Evolutionary conservation across 75 land plant species (phyloP), one percentile per base, ranked within the genome.

Genomic region (Picea sitchensis): DNA sequence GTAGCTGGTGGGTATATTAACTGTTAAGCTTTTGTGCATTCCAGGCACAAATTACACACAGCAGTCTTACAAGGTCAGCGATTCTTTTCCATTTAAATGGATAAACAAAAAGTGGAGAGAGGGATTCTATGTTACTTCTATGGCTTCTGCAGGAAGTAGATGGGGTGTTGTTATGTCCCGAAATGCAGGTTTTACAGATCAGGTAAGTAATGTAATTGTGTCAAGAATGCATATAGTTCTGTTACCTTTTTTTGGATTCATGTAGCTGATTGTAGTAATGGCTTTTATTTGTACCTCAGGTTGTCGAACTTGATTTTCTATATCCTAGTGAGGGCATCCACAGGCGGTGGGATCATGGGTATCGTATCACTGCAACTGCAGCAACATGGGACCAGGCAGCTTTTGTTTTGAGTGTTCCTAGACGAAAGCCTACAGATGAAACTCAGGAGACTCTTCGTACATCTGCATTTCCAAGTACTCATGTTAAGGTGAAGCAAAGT

Each of bases 251-350:
- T 51, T 9, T 34, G 14, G 32, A 44, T 56, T 72, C 31, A 30
- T 56, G n/a, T 58, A 31, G 7, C n/a, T 57, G 78, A 30, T 56
- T 26, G 1, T 59, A 20, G 5, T 9, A 75, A 13, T 58, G 59
- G 2, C 59, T 59, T 59, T 8, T 78, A 38, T 76, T 17, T 30
- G 9, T 18, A 18, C 44, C n/a, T 30, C 76, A 91, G 94, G 94
- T 92, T 14, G 93, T 92, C 15, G 94, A 92, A 82, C 85, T 92
- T 36, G 94, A 92, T 79, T 91, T 91, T 71, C 78, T 91, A 34
- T 91, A 91, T 80, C 95, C 95, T 14, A 93, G 95, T 81, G 95
- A 93, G 84, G 95, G 95, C 41, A 89, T 93, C 54, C 95, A 93
- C 65, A 64, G 94, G 34, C 86, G 95, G 61, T 93, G 95, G 95